phyloP scores from a whole-genome alignment of 352 stramenopile species.

The Phytophthora tentaculata region DNA sequence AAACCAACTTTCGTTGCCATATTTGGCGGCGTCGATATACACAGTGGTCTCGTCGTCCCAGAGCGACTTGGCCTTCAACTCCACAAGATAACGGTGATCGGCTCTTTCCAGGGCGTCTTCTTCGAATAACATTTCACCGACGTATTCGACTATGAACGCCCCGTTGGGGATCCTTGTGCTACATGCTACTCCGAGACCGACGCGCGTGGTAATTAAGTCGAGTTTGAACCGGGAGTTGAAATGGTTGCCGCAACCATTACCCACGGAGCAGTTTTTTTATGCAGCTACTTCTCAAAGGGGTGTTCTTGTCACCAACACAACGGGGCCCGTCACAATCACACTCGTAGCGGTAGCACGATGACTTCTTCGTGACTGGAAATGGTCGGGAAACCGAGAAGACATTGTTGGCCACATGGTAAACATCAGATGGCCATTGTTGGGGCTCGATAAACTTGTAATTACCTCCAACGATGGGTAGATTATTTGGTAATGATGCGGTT shows the following conservation, averaged over 20 bases:
- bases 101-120: neutral
- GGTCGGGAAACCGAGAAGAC: neutral
- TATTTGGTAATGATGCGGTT: neutral
- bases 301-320: conserved; percentile 1
- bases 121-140: neutral
- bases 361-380: neutral
- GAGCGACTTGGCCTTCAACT: neutral
- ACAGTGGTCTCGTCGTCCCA: neutral
- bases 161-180: no score
- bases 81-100: neutral
- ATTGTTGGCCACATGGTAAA: conserved; percentile 2
- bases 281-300: neutral
- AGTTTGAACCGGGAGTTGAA: neutral
- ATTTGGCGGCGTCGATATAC: neutral
- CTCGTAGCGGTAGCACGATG: neutral
- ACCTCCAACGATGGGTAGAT: neutral
- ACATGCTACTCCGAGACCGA: no score
- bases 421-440: neutral
- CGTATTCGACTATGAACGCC: no score
- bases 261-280: conserved; percentile 2
- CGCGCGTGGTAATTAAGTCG: neutral
- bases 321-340: neutral
- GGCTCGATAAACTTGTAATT: conserved; percentile 10
- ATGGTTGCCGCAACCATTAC: neutral
- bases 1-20: conserved; percentile 8